phyloP scores from a whole-genome alignment of 1,284 basidiomycete genomes.

The Schizophyllum commune region DNA sequence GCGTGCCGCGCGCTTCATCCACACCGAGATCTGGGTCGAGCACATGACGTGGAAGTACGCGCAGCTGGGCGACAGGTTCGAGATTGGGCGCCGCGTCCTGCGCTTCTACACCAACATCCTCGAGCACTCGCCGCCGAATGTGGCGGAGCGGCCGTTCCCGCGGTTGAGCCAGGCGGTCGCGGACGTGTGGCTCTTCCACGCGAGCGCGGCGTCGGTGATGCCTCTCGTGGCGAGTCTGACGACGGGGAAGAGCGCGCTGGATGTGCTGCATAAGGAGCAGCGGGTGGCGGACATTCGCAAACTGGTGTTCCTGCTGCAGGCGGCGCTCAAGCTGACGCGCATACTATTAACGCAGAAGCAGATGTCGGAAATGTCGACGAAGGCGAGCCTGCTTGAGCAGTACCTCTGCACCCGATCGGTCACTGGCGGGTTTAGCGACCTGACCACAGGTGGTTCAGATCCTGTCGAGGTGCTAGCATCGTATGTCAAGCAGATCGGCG shows the following conservation, averaged over 20 bases:
- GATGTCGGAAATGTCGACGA: conserved; percentile 29
- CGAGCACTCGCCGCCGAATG: conserved; percentile 47
- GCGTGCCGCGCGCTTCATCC: conserved; percentile 69
- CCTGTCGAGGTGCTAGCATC: conserved; percentile 65
- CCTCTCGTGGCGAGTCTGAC: conserved; percentile 68
- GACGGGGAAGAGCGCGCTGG: conserved; percentile 50
- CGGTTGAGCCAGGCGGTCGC: conserved; percentile 53
- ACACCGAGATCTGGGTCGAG: conserved; percentile 81
- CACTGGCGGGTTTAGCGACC: not conserved
- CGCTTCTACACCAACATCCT: conserved; percentile 62
- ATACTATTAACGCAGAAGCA: conserved; percentile 59
- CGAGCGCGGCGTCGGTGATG: conserved; percentile 66
- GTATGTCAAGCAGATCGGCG: conserved; percentile 56
- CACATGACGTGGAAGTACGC: conserved; percentile 78
- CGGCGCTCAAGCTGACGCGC: conserved; percentile 55
- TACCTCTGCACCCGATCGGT: conserved; percentile 51
- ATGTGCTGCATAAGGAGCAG: conserved; percentile 51
- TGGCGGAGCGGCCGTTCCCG: conserved; percentile 47
- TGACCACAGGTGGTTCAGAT: conserved; percentile 35
- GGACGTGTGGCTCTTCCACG: conserved; percentile 60
- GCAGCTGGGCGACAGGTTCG: conserved; percentile 71
- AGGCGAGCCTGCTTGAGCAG: conserved; percentile 67
- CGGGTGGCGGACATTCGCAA: conserved; percentile 62
- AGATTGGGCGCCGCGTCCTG: conserved; percentile 64
- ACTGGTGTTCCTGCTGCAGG: conserved; percentile 61